A percentile compares a stretch with the other conserved stretches of the same genome.
These are phyloP conservation scores for Solanum dulcamara DNA, from an alignment of 257 asterid genomes.

Conservation along the genomic window DNA sequence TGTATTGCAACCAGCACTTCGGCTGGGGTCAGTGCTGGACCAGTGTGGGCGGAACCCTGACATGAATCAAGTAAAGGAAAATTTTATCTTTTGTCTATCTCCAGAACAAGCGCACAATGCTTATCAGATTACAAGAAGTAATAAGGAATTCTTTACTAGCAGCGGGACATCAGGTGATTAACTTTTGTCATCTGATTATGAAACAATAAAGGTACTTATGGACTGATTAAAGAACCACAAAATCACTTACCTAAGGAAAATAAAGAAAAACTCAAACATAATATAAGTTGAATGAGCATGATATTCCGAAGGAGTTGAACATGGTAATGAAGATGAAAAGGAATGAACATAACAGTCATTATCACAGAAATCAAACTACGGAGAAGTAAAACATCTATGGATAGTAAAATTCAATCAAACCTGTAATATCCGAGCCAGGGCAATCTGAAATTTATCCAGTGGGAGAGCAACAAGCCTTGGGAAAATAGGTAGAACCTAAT, in stretches of 20 bases:
- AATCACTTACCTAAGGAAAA: background rate
- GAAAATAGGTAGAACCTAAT: slow-evolving; percentile 83
- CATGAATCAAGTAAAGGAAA: slow-evolving; percentile 10
- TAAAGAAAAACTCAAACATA: background rate
- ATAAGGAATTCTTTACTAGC: background rate
- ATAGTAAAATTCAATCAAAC: slow-evolving; percentile 18
- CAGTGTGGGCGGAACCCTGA: slow-evolving; percentile 93
- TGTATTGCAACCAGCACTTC: slow-evolving; percentile 98
- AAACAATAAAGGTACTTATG: background rate
- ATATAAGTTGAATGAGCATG: background rate
- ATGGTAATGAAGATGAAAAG: background rate
- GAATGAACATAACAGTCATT: background rate
- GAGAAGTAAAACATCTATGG: background rate
- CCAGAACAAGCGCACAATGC: background rate
- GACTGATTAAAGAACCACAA: background rate
- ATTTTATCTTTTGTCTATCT: slow-evolving; percentile 2
- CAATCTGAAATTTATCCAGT: slow-evolving; percentile 81
- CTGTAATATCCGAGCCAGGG: slow-evolving; percentile 93
- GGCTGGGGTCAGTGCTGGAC: slow-evolving; percentile 95
- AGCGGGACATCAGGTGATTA: background rate
- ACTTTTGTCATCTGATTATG: background rate
- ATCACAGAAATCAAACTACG: background rate
- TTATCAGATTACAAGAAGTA: background rate
- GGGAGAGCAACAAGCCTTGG: slow-evolving; percentile 93
- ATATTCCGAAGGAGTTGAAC: background rate